Base-by-base conservation (phyloP, 148 eudicot species). In the Persicaria tinctoria region DNA sequence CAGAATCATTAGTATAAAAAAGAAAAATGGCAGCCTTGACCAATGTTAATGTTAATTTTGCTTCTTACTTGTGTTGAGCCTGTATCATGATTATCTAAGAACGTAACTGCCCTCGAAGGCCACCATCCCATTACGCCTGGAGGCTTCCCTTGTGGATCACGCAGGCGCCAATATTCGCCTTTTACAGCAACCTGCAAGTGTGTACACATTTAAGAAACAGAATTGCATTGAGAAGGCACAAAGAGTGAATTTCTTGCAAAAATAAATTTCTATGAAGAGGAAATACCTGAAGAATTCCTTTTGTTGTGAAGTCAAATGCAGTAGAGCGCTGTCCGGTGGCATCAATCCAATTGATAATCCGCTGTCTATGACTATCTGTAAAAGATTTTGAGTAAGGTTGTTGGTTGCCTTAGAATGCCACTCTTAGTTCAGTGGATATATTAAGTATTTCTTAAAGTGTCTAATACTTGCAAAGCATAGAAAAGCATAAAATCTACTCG, bases 51-150 rank as follows among this genome's bases (percentile, higher is more conserved):
- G 41, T 2, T 32, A 32, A 66, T 12, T 66, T 66, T 66, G 70
- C 14, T 14, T n/a, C 38, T 56, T 82, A 94, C 98, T 95, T 94
- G 98, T 32, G 98, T 91, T 66, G 97, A 94, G 73, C 98, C 98
- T 9, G 98, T 91, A 75, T 91, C 97, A 75, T 94, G 98, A 82
- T 94, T 91, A 73, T 94, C 98, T 64, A 94, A 72, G 78, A 94
- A 94, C 55, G 98, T 91, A 76, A 90, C 97, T 73, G 97, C 90
- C 82, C 98, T 90, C 51, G 98, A 94, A 79, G 98, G 91, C 97
- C 98, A 94, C 98, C 87, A 84, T 79, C 98, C 97, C 76, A 94
- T 77, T 68, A 88, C 88, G 74, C 98, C 98, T 13, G 98, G 96
- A 18, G 98, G 98, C 81, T 94, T 94, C 73, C 97, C 97, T 80